Base-by-base conservation (phyloP, 495 filamentous ascomycete species). In the Acidomyces sp. region DNA sequence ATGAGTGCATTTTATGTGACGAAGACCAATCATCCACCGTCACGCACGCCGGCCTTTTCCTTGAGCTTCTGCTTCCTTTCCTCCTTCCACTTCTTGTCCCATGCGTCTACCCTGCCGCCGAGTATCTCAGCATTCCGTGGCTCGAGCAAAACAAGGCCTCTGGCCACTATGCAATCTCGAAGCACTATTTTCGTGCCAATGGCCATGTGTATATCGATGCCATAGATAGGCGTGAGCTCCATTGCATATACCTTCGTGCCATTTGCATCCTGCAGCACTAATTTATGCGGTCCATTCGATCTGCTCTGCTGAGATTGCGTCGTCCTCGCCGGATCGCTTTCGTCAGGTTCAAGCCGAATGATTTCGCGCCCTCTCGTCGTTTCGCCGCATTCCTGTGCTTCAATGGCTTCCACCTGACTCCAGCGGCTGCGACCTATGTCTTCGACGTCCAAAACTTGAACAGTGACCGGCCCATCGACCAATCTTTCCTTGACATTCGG, bases 121-220 rank as follows among this genome's bases (percentile, higher is more conserved):
- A 95, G 58, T 2, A 93, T 48, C 25, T 65, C 68, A 32, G 72
- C 74, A 13, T 52, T 71, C 10, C 51, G 60, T 1, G 82, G 77
- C 29, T 85, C 76, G 9, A 97, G 60, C 51, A 97, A 55, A 12
- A 92, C 51, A 47, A 88, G 69, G 0, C 84, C 92, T 19, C 90
- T 64, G 16, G 82, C 78, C 22, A 93, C 77, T 9, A 67, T 62
- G 1, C 65, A 66, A 52, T 73, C 70, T 41, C 62, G 72, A 43
- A 97, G 56, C 28, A 95, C 31, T 34, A 93, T 49, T 64, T 96
- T 96, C 39, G 73, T 69, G 1, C 88, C 88, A 39, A 94, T 88
- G 31, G 64, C 60, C 60, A 85, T 75, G 0, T 70, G 69, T 20
- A 83, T 47, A 0, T 67, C 71, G 6, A 97, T 48, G 2, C 73